Conservation (phyloP, 768 basidiomycete genomes). For the Xerocomellus dryophilus region DNA sequence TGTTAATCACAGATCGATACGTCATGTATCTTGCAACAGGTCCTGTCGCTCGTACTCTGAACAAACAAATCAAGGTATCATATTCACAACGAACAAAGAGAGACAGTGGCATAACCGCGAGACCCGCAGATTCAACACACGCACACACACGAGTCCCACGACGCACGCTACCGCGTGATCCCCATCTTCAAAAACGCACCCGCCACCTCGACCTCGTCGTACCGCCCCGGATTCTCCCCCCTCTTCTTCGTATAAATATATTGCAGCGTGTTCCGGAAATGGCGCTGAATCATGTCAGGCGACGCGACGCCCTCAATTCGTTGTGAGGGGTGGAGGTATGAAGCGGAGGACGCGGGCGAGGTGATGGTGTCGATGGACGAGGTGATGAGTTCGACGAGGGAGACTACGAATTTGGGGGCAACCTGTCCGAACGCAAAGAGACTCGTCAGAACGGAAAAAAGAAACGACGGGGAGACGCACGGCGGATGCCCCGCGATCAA, state of each 20-base stretch:
- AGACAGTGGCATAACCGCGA: too few relatives aligned
- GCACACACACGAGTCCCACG: too few relatives aligned
- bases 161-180: conserved; percentile 46
- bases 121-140: too few relatives aligned
- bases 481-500: conserved; percentile 88
- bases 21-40: too few relatives aligned
- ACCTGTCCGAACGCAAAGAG: conserved; percentile 44
- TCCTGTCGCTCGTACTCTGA: too few relatives aligned
- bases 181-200: conserved; percentile 91
- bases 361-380: conserved; percentile 90
- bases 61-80: too few relatives aligned
- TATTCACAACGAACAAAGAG: too few relatives aligned
- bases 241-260: conserved; percentile 80
- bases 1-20: too few relatives aligned
- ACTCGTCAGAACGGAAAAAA: not conserved
- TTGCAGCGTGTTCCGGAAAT: conserved; percentile 86
- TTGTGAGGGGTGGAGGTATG: conserved; percentile 82
- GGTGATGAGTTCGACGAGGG: conserved; percentile 92
- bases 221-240: conserved; percentile 41
- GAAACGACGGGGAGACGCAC: conserved; percentile 46
- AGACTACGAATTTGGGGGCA: conserved; percentile 95
- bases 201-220: conserved; percentile 86
- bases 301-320: conserved; percentile 90
- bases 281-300: conserved; percentile 89
- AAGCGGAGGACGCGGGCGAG: conserved; percentile 44